Evolutionary conservation across 441 rosid species (phyloP).

Genomic region (Syzygium malaccense): DNA sequence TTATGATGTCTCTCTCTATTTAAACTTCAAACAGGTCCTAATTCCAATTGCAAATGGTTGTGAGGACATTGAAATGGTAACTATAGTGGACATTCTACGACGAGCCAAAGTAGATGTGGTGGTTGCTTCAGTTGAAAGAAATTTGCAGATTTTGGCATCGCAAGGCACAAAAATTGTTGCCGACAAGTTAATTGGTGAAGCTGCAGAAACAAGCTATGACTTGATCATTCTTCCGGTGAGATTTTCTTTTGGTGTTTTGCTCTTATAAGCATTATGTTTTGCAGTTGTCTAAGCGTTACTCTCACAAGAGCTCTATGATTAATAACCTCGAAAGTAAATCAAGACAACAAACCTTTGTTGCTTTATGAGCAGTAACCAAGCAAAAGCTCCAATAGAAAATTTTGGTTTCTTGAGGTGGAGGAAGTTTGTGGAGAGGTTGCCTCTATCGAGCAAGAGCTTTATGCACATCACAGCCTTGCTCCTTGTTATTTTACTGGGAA

Average conservation of each 20-base stretch:
- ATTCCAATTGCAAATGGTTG: constrained; percentile 86
- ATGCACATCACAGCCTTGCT: background rate
- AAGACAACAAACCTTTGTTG: background rate
- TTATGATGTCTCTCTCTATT: background rate
- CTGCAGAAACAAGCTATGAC: constrained; percentile 53
- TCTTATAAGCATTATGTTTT: background rate
- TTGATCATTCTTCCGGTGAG: constrained; percentile 86
- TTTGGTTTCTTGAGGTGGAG: background rate
- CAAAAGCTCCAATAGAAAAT: background rate
- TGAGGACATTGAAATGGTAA: constrained; percentile 73
- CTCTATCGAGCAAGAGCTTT: background rate
- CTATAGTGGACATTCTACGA: constrained; percentile 61
- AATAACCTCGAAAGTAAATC: background rate
- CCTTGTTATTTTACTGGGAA: background rate
- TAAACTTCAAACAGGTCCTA: constrained; percentile 52
- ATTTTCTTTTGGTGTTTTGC: background rate
- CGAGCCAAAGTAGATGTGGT: constrained; percentile 83
- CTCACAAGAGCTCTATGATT: background rate
- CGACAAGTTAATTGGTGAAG: constrained; percentile 61
- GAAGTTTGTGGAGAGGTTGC: background rate
- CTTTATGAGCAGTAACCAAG: background rate
- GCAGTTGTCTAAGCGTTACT: background rate
- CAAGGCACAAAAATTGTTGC: constrained; percentile 76
- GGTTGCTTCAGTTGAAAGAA: constrained; percentile 74
- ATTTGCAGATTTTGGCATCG: constrained; percentile 56